Conservation (phyloP, 805 yeast species). For the Ogataea methanolica region DNA sequence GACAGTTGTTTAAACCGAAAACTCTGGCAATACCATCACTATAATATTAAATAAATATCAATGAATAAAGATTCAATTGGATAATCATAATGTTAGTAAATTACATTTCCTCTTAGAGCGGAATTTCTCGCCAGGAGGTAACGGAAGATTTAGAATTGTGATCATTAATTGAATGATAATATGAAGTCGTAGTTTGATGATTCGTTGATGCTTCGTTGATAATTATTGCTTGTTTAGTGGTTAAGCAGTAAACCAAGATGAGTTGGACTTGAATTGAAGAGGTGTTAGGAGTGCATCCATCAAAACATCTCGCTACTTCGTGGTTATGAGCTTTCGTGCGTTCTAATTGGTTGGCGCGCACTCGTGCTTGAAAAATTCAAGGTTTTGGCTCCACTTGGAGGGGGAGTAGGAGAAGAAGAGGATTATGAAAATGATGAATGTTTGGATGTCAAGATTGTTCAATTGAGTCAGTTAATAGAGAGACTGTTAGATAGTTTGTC, state of each 20-base stretch:
- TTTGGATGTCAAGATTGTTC: not conserved
- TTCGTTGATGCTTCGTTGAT: no score
- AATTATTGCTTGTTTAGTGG: no score
- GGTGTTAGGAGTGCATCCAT: conserved; percentile 3
- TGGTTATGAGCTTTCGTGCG: conserved; percentile 26
- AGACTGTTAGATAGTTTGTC: not conserved
- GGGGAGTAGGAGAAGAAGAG: not conserved
- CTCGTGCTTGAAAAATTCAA: not conserved
- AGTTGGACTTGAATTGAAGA: not conserved
- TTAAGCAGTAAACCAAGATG: not conserved
- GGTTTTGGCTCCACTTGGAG: not conserved
- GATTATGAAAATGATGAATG: not conserved
- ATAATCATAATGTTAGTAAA: conserved; percentile 32
- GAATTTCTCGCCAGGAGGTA: no score
- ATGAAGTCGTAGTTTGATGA: no score
- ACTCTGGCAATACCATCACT: conserved; percentile 99
- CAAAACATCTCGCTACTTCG: not conserved
- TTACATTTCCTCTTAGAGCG: not conserved
- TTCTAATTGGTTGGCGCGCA: conserved; percentile 21
- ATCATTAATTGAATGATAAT: no score
- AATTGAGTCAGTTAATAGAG: not conserved
- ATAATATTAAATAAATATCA: conserved; percentile 11
- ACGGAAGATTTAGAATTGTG: no score
- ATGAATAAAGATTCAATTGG: not conserved
- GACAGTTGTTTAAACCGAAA: conserved; percentile 98